Evolutionary conservation across 1,139 yeast species (phyloP).

Genomic region (Schwanniomyces etchellsii): DNA sequence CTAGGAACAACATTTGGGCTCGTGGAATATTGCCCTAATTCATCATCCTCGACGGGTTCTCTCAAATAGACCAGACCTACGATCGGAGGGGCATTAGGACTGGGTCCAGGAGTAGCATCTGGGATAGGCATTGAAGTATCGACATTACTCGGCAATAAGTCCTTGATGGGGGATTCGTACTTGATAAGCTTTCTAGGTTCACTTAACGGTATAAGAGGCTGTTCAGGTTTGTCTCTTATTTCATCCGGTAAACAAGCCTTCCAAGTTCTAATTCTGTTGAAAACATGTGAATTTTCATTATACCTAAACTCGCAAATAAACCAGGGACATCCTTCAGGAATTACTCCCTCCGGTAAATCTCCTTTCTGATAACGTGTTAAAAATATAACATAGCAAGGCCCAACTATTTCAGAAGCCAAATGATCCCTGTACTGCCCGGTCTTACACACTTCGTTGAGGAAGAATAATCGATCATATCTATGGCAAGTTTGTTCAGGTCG

Average conservation of each 20-base stretch:
- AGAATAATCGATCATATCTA: slow-evolving; percentile 80
- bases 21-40: slow-evolving; percentile 64
- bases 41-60: slow-evolving; percentile 71
- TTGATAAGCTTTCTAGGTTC: slow-evolving; percentile 65
- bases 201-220: slow-evolving; percentile 53
- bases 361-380: slow-evolving; percentile 94
- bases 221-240: slow-evolving; percentile 80
- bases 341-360: slow-evolving; percentile 65
- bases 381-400: slow-evolving; percentile 91
- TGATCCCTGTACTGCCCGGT: slow-evolving; percentile 97
- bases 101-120: slow-evolving; percentile 74
- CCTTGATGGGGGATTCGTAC: slow-evolving; percentile 78
- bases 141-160: slow-evolving; percentile 69
- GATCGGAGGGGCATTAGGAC: slow-evolving; percentile 76
- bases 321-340: slow-evolving; percentile 72
- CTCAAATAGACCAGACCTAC: slow-evolving; percentile 85
- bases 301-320: slow-evolving; percentile 94
- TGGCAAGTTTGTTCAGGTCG: slow-evolving; percentile 98
- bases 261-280: slow-evolving; percentile 96
- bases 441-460: slow-evolving; percentile 91
- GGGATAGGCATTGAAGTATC: slow-evolving; percentile 71
- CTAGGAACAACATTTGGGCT: slow-evolving; percentile 46
- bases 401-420: slow-evolving; percentile 77
- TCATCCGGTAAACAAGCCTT: slow-evolving; percentile 98
- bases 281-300: slow-evolving; percentile 82